Evolutionary conservation across 176 grass and related monocot species (phyloP).

Genomic region (Phyllostachys edulis): DNA sequence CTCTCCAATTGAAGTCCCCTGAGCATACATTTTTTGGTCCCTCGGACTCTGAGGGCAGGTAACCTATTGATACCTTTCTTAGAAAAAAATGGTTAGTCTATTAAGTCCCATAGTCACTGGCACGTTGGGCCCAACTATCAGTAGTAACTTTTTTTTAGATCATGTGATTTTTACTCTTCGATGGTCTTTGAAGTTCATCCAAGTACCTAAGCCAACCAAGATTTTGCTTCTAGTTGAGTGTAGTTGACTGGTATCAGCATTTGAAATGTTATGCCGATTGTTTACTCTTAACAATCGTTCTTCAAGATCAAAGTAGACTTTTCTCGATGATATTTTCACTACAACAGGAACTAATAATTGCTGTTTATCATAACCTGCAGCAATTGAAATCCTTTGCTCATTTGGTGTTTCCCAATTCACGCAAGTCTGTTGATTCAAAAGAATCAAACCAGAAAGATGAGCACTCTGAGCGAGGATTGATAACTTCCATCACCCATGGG

Average conservation of each 20-base stretch:
- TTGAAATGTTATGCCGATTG: background rate
- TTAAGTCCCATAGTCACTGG: background rate
- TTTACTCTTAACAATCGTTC: background rate
- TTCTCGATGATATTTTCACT: background rate
- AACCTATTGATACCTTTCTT: background rate
- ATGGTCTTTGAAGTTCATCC: background rate
- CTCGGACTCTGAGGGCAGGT: background rate
- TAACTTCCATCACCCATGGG: slow-evolving; percentile 64
- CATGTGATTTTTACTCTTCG: background rate
- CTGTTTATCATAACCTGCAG: slow-evolving; percentile 45
- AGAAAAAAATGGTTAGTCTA: background rate
- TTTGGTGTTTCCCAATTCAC: slow-evolving; percentile 84
- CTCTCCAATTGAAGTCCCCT: too few relatives aligned
- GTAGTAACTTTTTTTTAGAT: background rate
- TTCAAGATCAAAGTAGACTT: background rate
- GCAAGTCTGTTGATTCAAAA: slow-evolving; percentile 43
- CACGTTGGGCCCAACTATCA: background rate
- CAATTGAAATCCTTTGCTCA: slow-evolving; percentile 77
- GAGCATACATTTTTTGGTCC: background rate
- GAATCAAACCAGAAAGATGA: slow-evolving; percentile 48
- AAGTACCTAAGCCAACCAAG: background rate
- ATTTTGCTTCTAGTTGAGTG: background rate
- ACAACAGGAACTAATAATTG: background rate
- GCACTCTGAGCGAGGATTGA: slow-evolving; percentile 54
- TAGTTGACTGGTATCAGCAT: background rate